A percentile compares a stretch with the other conserved stretches of the same genome.
phyloP scores from a whole-genome alignment of 768 basidiomycete genomes.

The Lenzites betulinus region DNA sequence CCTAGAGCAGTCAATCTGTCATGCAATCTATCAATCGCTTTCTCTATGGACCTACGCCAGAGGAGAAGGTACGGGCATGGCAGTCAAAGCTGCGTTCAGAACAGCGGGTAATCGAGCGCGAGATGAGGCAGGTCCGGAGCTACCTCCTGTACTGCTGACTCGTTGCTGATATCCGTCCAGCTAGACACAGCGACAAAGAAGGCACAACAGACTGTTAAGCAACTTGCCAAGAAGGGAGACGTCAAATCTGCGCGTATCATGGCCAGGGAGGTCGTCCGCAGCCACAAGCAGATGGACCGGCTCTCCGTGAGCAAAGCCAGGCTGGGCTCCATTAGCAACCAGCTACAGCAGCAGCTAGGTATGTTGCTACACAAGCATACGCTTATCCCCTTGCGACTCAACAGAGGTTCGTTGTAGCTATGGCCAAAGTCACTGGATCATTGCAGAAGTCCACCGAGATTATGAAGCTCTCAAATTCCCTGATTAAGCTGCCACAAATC shows the following conservation, averaged over 20 bases:
- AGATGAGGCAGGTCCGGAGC: slow-evolving; percentile 87
- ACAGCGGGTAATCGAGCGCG: slow-evolving; percentile 82
- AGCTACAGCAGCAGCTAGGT: slow-evolving; percentile 93
- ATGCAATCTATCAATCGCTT: slow-evolving; percentile 93
- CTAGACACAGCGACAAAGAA: slow-evolving; percentile 83
- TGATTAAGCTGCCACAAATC: slow-evolving; percentile 91
- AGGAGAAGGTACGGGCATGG: slow-evolving; percentile 93
- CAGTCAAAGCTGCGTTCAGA: slow-evolving; percentile 84
- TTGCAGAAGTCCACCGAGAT: slow-evolving; percentile 98
- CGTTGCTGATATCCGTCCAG: slow-evolving; percentile 40
- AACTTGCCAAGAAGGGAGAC: slow-evolving; percentile 89
- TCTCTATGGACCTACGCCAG: slow-evolving; percentile 94
- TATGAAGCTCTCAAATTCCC: slow-evolving; percentile 95
- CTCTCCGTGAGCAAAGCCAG: slow-evolving; percentile 92
- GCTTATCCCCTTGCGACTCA: neutral
- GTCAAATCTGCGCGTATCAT: slow-evolving; percentile 90
- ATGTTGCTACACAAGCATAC: slow-evolving; percentile 30
- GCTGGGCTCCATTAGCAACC: slow-evolving; percentile 86
- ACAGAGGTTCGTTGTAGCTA: slow-evolving; percentile 53
- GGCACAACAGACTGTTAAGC: slow-evolving; percentile 79
- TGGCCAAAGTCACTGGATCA: slow-evolving; percentile 96
- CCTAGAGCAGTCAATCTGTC: slow-evolving; percentile 2
- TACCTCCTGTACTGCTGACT: slow-evolving; percentile 20
- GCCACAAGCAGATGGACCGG: slow-evolving; percentile 91
- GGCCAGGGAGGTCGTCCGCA: slow-evolving; percentile 92